Conservation (phyloP, 441 rosid species). For the Breynia disticha region DNA sequence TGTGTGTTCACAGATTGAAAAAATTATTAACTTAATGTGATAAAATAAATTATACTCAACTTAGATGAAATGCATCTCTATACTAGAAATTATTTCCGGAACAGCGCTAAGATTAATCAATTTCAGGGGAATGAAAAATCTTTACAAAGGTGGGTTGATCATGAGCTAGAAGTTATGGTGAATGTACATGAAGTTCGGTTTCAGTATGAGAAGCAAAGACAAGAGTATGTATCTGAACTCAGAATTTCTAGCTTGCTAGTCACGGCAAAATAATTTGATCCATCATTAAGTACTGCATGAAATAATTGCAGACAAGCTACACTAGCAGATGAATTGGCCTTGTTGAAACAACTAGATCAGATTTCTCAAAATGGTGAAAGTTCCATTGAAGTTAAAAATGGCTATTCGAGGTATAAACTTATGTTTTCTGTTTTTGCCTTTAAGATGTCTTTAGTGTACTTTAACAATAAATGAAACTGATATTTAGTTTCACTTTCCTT, state of each 20-base stretch:
- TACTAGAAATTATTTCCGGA: conserved; percentile 8
- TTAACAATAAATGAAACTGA: background rate
- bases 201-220: conserved; percentile 79
- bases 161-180: conserved; percentile 83
- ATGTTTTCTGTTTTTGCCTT: background rate
- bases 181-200: conserved; percentile 81
- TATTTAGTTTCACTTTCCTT: background rate
- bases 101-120: conserved; percentile 5
- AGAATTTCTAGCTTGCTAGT: background rate
- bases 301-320: conserved; percentile 59
- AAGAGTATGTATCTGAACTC: conserved; percentile 48
- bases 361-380: conserved; percentile 58
- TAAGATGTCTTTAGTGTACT: background rate
- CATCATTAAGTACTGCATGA: background rate
- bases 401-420: conserved; percentile 50
- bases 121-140: conserved; percentile 61
- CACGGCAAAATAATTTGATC: background rate
- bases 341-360: conserved; percentile 66
- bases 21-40: too few relatives aligned
- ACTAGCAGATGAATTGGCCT: conserved; percentile 65
- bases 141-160: conserved; percentile 75
- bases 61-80: too few relatives aligned
- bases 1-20: too few relatives aligned
- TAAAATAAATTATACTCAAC: too few relatives aligned
- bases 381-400: conserved; percentile 62